A percentile compares a stretch with the other conserved stretches of the same genome.
Evolutionary conservation across 2,329 filamentous ascomycete genomes (phyloP).

Genomic region (Microdochium nivale): DNA sequence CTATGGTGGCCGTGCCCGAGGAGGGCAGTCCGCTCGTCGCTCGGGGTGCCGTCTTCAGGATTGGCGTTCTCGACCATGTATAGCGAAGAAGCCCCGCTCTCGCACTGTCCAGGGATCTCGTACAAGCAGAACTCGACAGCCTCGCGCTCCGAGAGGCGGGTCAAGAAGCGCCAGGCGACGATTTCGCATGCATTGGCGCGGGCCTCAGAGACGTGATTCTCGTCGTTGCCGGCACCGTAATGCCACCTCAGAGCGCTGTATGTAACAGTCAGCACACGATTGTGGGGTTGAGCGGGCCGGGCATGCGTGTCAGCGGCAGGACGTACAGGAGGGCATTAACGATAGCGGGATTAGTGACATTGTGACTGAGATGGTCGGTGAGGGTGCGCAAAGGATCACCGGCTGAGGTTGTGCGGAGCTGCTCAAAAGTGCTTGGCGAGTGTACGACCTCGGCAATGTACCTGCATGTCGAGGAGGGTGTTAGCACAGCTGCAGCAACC

Average conservation of each 20-base stretch:
- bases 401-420: constrained; percentile 58
- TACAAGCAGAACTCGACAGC: constrained; percentile 67
- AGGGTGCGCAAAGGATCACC: constrained; percentile 49
- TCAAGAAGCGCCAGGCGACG: constrained; percentile 71
- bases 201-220: constrained; percentile 58
- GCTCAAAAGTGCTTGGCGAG: constrained; percentile 63
- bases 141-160: constrained; percentile 62
- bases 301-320: too few species aligned
- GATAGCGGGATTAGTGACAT: constrained; percentile 59
- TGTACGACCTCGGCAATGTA: constrained; percentile 55
- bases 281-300: too few species aligned
- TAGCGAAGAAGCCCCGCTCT: constrained; percentile 4
- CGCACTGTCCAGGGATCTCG: constrained; percentile 49
- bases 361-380: constrained; percentile 53
- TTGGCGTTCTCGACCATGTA: constrained; percentile 11
- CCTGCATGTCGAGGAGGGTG: constrained; percentile 26
- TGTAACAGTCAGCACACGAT: constrained; percentile 1
- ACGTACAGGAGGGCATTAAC: constrained; percentile 67
- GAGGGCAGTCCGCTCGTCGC: constrained; percentile 38
- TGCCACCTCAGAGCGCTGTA: constrained; percentile 68
- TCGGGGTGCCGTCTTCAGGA: constrained; percentile 28
- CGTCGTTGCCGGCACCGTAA: constrained; percentile 54
- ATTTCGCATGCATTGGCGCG: constrained; percentile 71
- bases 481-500: not conserved
- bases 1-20: constrained; percentile 23